Evolutionary conservation across 2,329 filamentous ascomycete species (phyloP), one percentile per base, ranked within the genome.

Genomic region (Epichloe hybrida): DNA sequence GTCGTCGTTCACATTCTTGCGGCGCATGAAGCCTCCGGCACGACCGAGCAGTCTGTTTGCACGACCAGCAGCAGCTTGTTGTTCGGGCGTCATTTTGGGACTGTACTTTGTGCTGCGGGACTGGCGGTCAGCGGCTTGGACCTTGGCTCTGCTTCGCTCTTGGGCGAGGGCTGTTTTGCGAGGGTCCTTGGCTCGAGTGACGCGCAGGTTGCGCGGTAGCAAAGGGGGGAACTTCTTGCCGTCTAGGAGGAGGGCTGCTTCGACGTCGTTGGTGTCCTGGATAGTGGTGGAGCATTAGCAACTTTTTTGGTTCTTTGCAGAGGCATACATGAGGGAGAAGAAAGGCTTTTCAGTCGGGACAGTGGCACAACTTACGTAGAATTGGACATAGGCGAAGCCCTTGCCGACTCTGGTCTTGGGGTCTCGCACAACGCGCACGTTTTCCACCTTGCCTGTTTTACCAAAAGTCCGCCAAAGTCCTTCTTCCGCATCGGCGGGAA

Each of bases 341-440:
- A 23, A 5, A n/a, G 27, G 9, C 8, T 31, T 4, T 11, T 31
- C 8, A 11, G 27, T 17, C n/a, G 7, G 5, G 17, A 27, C 31
- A 5, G 7, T n/a, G 45, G 17, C 2, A 35, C 8, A 15, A 66
- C 72, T 70, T 60, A 82, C 80, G 62, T 84, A 80, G 69, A 98
- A 98, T 64, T 98, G 93, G 15, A 98, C 91, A 62, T 98, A 98
- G 55, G 94, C 94, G 63, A 98, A 88, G 4, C 93, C 93, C 66
- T 98, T 98, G 61, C 93, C 89, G 34, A 98, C 88, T 47, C 94
- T 81, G 7, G 94, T 98, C 58, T 86, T 84, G 55, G 86, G 75
- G 62, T 98, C 93, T 50, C 93, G 82, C 48, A 96, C 80, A 20
- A 98, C 89, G 36, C 93, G 86, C 37, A 98, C 94, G 62, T 84